A percentile compares a stretch with the other conserved stretches of the same genome.
These are phyloP conservation scores for Epichloe festucae DNA, from an alignment of 2,329 filamentous ascomycete species.

Conservation along the genomic window DNA sequence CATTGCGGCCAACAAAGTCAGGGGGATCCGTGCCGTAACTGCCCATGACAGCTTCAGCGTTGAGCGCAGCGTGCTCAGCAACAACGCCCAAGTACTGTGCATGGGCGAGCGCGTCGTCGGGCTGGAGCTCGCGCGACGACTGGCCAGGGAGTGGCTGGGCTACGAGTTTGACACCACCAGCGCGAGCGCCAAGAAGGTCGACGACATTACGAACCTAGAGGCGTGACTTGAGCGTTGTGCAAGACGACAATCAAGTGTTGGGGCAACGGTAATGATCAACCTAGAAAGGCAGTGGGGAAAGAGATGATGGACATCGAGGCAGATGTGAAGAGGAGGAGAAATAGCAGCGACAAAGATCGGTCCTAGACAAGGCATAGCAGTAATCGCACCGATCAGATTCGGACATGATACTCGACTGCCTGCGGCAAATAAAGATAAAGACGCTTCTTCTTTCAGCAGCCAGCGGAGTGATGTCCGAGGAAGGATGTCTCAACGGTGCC, in stretches of 20 bases:
- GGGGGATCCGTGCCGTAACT: slow-evolving; percentile 78
- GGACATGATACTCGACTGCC: not conserved
- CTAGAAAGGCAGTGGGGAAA: not conserved
- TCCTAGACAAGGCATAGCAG: not conserved
- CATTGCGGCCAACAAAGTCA: slow-evolving; percentile 81
- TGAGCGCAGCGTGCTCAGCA: slow-evolving; percentile 67
- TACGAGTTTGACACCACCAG: slow-evolving; percentile 60
- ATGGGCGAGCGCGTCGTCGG: slow-evolving; percentile 77
- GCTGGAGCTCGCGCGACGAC: slow-evolving; percentile 61
- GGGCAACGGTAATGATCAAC: too few relatives aligned
- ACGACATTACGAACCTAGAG: slow-evolving; percentile 29
- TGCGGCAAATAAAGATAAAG: too few relatives aligned
- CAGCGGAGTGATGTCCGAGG: not conserved
- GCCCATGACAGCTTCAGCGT: slow-evolving; percentile 80
- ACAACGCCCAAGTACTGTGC: slow-evolving; percentile 78
- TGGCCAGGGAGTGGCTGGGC: slow-evolving; percentile 78
- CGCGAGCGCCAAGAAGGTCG: slow-evolving; percentile 32
- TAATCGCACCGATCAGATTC: not conserved
- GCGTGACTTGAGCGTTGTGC: not conserved
- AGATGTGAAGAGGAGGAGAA: too few relatives aligned
- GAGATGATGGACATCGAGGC: too few relatives aligned
- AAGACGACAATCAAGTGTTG: too few relatives aligned
- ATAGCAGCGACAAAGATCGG: not conserved
- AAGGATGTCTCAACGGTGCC: not conserved
- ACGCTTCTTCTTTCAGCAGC: not conserved